Evolutionary conservation across 371 early-diverging fungal species (phyloP).

Genomic region (Circinella minor): DNA sequence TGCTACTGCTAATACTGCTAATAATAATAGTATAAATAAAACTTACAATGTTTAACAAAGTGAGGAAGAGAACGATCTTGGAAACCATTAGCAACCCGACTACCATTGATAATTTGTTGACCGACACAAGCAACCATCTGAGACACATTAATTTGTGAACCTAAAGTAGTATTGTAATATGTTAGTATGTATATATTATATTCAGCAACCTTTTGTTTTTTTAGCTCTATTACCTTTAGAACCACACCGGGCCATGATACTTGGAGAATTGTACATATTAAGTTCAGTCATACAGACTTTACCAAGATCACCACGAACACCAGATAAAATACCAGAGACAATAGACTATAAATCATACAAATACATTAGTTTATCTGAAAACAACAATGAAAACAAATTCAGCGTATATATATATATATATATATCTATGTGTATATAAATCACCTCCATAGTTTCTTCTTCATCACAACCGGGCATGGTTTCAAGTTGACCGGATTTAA

Average conservation of each 20-base stretch:
- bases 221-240: constrained; percentile 77
- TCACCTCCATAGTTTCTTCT: constrained; percentile 89
- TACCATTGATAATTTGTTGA: constrained; percentile 98
- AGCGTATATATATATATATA: no score
- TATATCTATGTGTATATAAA: not conserved
- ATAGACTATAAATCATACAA: constrained; percentile 44
- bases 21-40: not conserved
- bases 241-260: constrained; percentile 98
- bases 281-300: constrained; percentile 94
- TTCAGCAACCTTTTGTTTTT: not conserved
- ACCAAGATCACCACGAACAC: constrained; percentile 97
- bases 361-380: no score
- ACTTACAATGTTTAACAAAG: constrained; percentile 86
- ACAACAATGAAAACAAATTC: no score
- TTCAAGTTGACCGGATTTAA: constrained; percentile 76
- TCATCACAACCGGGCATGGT: constrained; percentile 89
- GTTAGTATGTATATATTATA: not conserved
- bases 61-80: constrained; percentile 97
- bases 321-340: constrained; percentile 90
- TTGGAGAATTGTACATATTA: constrained; percentile 94
- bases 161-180: constrained; percentile 5
- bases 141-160: constrained; percentile 98
- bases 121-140: constrained; percentile 99
- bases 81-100: constrained; percentile 98
- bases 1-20: no score